Conservation (phyloP, 2,329 filamentous ascomycete species). For the Botrytis paeoniae region DNA sequence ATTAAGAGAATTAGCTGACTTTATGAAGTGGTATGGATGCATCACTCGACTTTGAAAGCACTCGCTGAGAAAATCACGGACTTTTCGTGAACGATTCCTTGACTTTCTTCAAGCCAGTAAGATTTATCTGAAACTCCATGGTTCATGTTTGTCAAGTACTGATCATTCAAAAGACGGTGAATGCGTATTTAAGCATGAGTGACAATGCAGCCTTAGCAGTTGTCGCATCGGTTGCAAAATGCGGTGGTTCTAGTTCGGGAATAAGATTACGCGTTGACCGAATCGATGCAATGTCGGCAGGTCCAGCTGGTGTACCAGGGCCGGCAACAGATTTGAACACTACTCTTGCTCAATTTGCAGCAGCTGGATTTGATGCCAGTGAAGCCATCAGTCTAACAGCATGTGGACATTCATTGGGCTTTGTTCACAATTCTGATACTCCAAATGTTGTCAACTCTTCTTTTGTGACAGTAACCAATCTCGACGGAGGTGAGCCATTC, state of each 20-base stretch:
- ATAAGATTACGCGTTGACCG: conserved; percentile 24
- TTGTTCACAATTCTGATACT: conserved; percentile 23
- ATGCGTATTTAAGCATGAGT: not conserved
- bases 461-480: conserved; percentile 7
- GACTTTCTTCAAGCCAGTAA: not conserved
- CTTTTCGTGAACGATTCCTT: conserved; percentile 33
- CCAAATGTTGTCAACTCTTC: conserved; percentile 18
- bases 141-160: not conserved
- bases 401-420: conserved; percentile 25
- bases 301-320: conserved; percentile 25
- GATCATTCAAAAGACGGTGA: not conserved
- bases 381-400: conserved; percentile 12
- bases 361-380: conserved; percentile 18
- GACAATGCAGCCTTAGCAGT: not conserved
- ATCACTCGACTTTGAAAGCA: not conserved
- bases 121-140: not conserved
- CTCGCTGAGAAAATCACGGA: conserved; percentile 43
- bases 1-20: not conserved
- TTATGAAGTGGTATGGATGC: too few species aligned
- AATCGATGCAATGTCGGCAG: conserved; percentile 28
- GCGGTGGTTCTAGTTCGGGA: not conserved
- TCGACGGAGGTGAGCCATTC: conserved; percentile 20
- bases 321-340: conserved; percentile 21
- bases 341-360: conserved; percentile 22
- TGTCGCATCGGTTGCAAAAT: not conserved